Conservation (phyloP, 257 asterid genomes). For the Eustoma russellianum region DNA sequence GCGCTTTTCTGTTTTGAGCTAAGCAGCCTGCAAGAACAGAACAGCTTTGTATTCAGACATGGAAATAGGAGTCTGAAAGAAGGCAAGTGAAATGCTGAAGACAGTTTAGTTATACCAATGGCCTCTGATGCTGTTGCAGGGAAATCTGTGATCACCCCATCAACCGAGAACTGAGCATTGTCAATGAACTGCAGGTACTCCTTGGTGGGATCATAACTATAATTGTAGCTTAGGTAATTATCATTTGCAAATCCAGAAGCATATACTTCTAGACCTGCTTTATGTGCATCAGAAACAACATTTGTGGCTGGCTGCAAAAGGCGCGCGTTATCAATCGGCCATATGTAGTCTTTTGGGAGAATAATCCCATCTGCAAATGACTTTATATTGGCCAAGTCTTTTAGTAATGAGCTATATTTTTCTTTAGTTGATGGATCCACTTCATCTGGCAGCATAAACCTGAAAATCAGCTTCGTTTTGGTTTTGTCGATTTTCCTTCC, state of each 20-base stretch:
- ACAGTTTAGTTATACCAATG: constrained; percentile 37
- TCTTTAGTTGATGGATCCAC: constrained; percentile 60
- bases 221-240: constrained; percentile 51
- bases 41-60: constrained; percentile 2
- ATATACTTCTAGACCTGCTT: constrained; percentile 53
- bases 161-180: constrained; percentile 66
- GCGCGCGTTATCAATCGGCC: constrained; percentile 48
- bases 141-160: constrained; percentile 72
- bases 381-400: constrained; percentile 36
- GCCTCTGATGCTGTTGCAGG: constrained; percentile 83
- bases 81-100: neutral
- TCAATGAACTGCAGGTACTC: constrained; percentile 64
- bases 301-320: constrained; percentile 50
- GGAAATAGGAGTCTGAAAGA: neutral
- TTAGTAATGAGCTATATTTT: constrained; percentile 40
- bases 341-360: constrained; percentile 71
- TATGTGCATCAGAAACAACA: constrained; percentile 77
- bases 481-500: constrained; percentile 28
- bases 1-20: constrained; percentile 37
- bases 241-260: constrained; percentile 85
- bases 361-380: constrained; percentile 67
- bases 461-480: constrained; percentile 48
- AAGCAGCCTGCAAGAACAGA: constrained; percentile 55
- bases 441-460: constrained; percentile 23
- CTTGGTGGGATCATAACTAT: constrained; percentile 70